Base-by-base conservation (phyloP, 768 basidiomycete genomes). In the Naganishia vishniacii region DNA sequence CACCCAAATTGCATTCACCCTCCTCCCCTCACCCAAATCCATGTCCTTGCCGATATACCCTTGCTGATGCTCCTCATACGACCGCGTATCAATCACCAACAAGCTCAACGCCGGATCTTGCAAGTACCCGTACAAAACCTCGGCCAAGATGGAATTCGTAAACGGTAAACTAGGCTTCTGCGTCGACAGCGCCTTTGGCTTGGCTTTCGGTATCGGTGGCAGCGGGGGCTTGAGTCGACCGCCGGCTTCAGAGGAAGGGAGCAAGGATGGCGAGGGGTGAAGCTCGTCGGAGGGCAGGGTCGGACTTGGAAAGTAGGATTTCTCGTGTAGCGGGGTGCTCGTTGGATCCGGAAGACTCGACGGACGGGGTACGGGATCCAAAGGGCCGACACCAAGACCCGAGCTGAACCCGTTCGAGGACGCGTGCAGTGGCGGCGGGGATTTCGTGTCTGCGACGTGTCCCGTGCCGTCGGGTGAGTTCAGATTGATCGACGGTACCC, bases 31-130 rank as follows among this genome's bases (percentile, higher is more conserved):
- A 1, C 59, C 65, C 2, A 68, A 65, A 42, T 60, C 81, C 7
- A 86, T 83, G 66, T 84, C 82, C 32, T 75, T 66, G 61, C 81
- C 83, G 64, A 95, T 87, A 65, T 87, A 85, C 60, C 86, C 89
- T 18, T 71, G 78, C 66, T 90, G 84, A 70, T 88, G 93, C 49
- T 88, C 87, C 11, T 82, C 84, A 31, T 89, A 82, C 18, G 83
- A 81, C n/a, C 93, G 82, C 20, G 92, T 84, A 74, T 95, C 93
- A 20, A 97, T 81, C 15, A 95, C 69, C 1, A 97, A 81, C 3
- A 90, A 83, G 58, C 84, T 83, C 61, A 80, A 70, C n/a, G 78
- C 75, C 6, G 75, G 72, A 42, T 80, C 75, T 66, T 83, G 75
- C 63, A 87, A 76, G 71, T 87, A 90, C 1, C 81, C 78, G 45